Evolutionary conservation across 2,329 filamentous ascomycete species (phyloP).

Genomic region (Onygena corvina): DNA sequence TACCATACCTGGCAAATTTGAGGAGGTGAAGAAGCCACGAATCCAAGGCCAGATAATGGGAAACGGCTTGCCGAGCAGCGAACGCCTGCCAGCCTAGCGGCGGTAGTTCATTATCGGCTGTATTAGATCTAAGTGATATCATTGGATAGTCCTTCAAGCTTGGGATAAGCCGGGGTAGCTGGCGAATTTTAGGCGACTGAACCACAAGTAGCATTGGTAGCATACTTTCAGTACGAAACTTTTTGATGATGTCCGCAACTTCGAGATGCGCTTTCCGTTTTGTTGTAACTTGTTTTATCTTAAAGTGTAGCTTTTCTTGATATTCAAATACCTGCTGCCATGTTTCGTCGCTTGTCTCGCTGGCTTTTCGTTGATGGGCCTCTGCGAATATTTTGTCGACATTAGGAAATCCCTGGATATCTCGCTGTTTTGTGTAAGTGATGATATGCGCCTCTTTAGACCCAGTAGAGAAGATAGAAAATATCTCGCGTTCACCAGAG

Average conservation of each 20-base stretch:
- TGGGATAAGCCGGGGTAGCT: slow-evolving; percentile 74
- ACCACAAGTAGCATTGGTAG: slow-evolving; percentile 74
- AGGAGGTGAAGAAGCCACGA: slow-evolving; percentile 84
- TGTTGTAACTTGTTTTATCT: slow-evolving; percentile 75
- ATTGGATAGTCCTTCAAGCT: slow-evolving; percentile 74
- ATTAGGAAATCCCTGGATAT: slow-evolving; percentile 78
- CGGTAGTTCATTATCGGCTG: slow-evolving; percentile 73
- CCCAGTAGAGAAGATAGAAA: slow-evolving; percentile 79
- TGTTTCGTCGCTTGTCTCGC: slow-evolving; percentile 52
- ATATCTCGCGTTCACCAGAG: slow-evolving; percentile 81
- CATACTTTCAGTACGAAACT: slow-evolving; percentile 72
- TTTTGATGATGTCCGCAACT: slow-evolving; percentile 76
- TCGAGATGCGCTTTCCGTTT: slow-evolving; percentile 80
- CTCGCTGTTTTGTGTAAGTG: slow-evolving; percentile 70
- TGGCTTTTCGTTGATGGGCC: slow-evolving; percentile 49
- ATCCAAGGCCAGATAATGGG: slow-evolving; percentile 84
- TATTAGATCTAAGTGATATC: slow-evolving; percentile 67
- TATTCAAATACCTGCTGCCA: slow-evolving; percentile 79
- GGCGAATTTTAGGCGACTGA: slow-evolving; percentile 73
- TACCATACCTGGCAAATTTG: slow-evolving; percentile 78
- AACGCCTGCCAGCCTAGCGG: slow-evolving; percentile 90
- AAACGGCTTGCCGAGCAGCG: slow-evolving; percentile 71
- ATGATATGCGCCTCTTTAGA: slow-evolving; percentile 72
- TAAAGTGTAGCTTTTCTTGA: slow-evolving; percentile 75
- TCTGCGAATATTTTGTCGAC: slow-evolving; percentile 80